These are phyloP conservation scores for Phytophthora cactorum DNA, from an alignment of 352 stramenopile genomes.

Conservation along the genomic window DNA sequence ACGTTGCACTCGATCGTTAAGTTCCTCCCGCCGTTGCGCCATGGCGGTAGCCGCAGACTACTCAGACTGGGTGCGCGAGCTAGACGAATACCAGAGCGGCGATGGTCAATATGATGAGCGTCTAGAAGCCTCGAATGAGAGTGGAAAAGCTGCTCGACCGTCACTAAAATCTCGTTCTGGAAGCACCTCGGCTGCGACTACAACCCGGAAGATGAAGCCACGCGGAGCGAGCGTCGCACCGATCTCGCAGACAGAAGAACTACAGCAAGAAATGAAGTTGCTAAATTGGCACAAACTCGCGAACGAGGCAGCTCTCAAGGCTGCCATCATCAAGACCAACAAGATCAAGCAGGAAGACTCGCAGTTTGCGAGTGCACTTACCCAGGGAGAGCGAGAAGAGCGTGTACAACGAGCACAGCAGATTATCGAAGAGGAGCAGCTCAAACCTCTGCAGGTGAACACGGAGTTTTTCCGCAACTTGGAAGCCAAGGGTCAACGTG, in stretches of 20 bases:
- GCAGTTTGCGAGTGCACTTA: constrained; percentile 51
- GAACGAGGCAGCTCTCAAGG: constrained; percentile 93
- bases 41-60: constrained; percentile 51
- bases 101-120: constrained; percentile 44
- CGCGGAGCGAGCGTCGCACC: constrained; percentile 24
- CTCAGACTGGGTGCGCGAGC: constrained; percentile 61
- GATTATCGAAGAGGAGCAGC: constrained; percentile 93
- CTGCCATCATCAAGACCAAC: constrained; percentile 89
- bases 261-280: constrained; percentile 93
- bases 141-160: constrained; percentile 14
- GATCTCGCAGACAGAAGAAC: constrained; percentile 77
- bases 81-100: constrained; percentile 55
- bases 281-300: constrained; percentile 95
- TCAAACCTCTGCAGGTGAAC: constrained; percentile 90
- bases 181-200: constrained; percentile 5
- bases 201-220: constrained; percentile 34
- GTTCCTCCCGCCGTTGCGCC: not conserved
- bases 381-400: constrained; percentile 72
- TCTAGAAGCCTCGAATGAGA: constrained; percentile 23
- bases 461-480: constrained; percentile 90
- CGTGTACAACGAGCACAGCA: constrained; percentile 90
- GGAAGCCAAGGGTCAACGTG: constrained; percentile 69
- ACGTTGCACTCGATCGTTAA: constrained; percentile 6
- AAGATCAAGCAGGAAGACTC: constrained; percentile 83
- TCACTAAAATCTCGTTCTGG: constrained; percentile 24